Percentiles rank a stretch among this genome's conserved stretches.
Evolutionary conservation across 306 rosid genomes (phyloP).

Genomic region (Castanea sativa): DNA sequence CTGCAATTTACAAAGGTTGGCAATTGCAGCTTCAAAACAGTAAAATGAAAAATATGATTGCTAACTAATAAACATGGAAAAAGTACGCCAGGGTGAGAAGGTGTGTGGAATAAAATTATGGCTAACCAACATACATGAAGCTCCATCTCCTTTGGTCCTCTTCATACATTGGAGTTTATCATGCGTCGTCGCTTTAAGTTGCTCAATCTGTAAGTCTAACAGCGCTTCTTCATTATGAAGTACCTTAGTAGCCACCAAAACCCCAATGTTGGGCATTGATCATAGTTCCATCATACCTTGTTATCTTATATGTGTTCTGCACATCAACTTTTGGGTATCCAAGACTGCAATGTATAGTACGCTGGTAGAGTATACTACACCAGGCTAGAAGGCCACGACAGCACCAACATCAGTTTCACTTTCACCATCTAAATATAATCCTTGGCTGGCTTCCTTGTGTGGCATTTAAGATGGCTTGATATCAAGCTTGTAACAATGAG

Average conservation of each 20-base stretch:
- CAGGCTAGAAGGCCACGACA: conserved; percentile 78
- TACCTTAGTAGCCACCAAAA: conserved; percentile 65
- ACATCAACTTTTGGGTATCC: conserved; percentile 80
- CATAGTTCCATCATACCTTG: conserved; percentile 76
- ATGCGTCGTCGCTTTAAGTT: conserved; percentile 66
- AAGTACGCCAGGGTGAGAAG: neutral
- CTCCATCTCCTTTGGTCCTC: conserved; percentile 93
- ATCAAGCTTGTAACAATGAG: conserved; percentile 61
- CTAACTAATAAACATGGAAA: neutral
- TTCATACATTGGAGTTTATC: conserved; percentile 79
- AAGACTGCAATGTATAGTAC: conserved; percentile 71
- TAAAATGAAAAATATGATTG: neutral
- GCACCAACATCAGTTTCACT: conserved; percentile 54
- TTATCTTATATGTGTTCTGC: conserved; percentile 73
- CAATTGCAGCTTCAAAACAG: neutral
- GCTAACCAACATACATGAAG: conserved; percentile 5
- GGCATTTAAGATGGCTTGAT: conserved; percentile 68
- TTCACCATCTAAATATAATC: conserved; percentile 66
- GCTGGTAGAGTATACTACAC: conserved; percentile 70
- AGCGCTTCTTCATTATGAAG: conserved; percentile 74
- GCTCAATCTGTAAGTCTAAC: conserved; percentile 81
- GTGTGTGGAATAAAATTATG: neutral
- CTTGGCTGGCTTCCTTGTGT: conserved; percentile 74
- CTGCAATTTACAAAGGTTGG: neutral
- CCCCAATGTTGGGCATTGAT: conserved; percentile 92